These are phyloP conservation scores for Serendipita indica DNA, from an alignment of 768 basidiomycete genomes.

Conservation along the genomic window DNA sequence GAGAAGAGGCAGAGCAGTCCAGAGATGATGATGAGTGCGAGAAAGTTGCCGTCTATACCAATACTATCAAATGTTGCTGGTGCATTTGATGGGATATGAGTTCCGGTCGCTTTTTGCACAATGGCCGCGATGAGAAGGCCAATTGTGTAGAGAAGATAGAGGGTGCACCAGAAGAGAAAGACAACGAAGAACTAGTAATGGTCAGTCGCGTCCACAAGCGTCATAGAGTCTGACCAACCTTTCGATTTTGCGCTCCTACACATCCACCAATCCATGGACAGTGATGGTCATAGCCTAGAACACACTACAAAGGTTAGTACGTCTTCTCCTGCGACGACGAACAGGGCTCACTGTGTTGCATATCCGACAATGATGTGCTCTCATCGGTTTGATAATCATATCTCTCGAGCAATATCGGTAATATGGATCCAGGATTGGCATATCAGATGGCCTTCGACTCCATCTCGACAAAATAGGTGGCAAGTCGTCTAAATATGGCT, in stretches of 20 bases:
- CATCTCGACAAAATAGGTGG: not conserved
- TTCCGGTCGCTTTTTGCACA: slow-evolving; percentile 14
- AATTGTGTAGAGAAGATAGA: slow-evolving; percentile 49
- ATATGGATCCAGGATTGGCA: slow-evolving; percentile 42
- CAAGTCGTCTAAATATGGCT: slow-evolving; percentile 1
- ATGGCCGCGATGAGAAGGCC: slow-evolving; percentile 35
- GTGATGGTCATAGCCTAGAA: slow-evolving; percentile 77
- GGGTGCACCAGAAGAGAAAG: slow-evolving; percentile 56
- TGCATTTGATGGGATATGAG: too few relatives aligned
- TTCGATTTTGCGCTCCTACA: slow-evolving; percentile 84
- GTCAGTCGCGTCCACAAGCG: slow-evolving; percentile 7
- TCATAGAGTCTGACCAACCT: slow-evolving; percentile 30
- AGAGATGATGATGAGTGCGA: slow-evolving; percentile 51
- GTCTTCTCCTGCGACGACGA: slow-evolving; percentile 3
- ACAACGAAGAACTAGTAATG: slow-evolving; percentile 61
- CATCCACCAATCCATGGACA: slow-evolving; percentile 95
- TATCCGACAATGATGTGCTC: slow-evolving; percentile 65
- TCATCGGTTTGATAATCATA: slow-evolving; percentile 51
- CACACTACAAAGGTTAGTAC: slow-evolving; percentile 35
- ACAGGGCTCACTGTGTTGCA: slow-evolving; percentile 57
- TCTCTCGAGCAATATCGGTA: slow-evolving; percentile 54
- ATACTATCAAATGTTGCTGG: too few relatives aligned
- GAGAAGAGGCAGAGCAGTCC: slow-evolving; percentile 66
- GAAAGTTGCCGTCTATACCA: slow-evolving; percentile 31
- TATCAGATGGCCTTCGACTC: not conserved